These are phyloP conservation scores for Penicillium sp. DNA, from an alignment of 2,329 filamentous ascomycete genomes.

Conservation along the genomic window DNA sequence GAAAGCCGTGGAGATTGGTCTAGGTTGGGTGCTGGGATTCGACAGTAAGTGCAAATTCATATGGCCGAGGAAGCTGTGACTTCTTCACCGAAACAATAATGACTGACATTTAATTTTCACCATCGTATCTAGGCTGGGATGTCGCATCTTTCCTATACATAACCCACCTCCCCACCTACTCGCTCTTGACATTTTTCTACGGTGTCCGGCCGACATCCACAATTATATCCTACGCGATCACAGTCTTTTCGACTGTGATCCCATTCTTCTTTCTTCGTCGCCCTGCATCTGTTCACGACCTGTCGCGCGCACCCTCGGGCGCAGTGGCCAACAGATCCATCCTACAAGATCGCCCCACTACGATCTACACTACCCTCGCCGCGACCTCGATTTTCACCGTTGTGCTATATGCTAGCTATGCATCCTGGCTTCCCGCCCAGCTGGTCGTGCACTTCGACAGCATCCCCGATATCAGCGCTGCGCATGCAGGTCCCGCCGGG, in stretches of 20 bases:
- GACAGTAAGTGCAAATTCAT: conserved; percentile 52
- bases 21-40: conserved; percentile 73
- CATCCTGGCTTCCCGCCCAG: conserved; percentile 67
- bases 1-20: conserved; percentile 65
- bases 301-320: conserved; percentile 45
- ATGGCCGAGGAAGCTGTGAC: background rate
- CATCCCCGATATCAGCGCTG: conserved; percentile 67
- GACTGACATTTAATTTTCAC: background rate
- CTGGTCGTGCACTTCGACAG: conserved; percentile 75
- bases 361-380: conserved; percentile 65
- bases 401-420: conserved; percentile 68
- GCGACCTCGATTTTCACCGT: conserved; percentile 73
- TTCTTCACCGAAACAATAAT: background rate
- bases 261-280: conserved; percentile 76
- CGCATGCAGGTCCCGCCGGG: conserved; percentile 62
- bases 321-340: conserved; percentile 64
- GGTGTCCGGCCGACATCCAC: conserved; percentile 63
- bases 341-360: conserved; percentile 62
- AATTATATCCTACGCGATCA: conserved; percentile 63
- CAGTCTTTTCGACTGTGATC: conserved; percentile 66
- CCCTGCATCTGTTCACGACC: conserved; percentile 63
- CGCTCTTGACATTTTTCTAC: conserved; percentile 79
- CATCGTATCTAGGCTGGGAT: conserved; percentile 57
- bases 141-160: conserved; percentile 66
- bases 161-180: conserved; percentile 72